Evolutionary conservation across 2,329 filamentous ascomycete species (phyloP).

Genomic region (Rhynchosporium agropyri): DNA sequence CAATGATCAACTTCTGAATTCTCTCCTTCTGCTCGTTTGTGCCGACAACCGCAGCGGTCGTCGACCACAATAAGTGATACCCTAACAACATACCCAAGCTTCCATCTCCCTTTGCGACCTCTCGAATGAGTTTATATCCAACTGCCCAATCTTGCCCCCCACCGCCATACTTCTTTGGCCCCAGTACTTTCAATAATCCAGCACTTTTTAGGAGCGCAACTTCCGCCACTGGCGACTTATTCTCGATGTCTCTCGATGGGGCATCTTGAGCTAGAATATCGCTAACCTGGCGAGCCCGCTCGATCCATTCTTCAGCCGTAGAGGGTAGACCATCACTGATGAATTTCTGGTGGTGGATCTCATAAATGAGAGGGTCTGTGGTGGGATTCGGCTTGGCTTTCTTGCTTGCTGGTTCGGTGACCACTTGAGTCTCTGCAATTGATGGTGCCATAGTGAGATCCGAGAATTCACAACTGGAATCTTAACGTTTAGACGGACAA

Average conservation of each 20-base stretch:
- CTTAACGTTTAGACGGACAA: neutral
- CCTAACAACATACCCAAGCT: slow-evolving; percentile 67
- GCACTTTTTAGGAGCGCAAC: slow-evolving; percentile 54
- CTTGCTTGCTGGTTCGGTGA: slow-evolving; percentile 14
- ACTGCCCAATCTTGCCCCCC: slow-evolving; percentile 57
- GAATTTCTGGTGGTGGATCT: slow-evolving; percentile 45
- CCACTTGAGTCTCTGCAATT: neutral
- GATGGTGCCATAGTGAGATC: slow-evolving; percentile 21
- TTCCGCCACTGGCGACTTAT: slow-evolving; percentile 55
- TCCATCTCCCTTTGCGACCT: slow-evolving; percentile 66
- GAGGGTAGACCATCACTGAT: slow-evolving; percentile 44
- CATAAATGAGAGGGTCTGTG: slow-evolving; percentile 47
- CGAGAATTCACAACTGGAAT: neutral
- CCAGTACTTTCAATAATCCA: slow-evolving; percentile 53
- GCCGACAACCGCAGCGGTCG: slow-evolving; percentile 62
- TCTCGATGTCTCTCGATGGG: slow-evolving; percentile 51
- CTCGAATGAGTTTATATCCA: slow-evolving; percentile 60
- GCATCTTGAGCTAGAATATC: slow-evolving; percentile 54
- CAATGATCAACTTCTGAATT: slow-evolving; percentile 57
- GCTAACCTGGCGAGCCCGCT: slow-evolving; percentile 52
- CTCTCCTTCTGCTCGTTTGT: slow-evolving; percentile 61
- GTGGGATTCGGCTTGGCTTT: slow-evolving; percentile 25
- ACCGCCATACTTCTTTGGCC: slow-evolving; percentile 53
- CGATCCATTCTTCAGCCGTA: slow-evolving; percentile 49
- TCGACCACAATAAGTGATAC: slow-evolving; percentile 67